These are phyloP conservation scores for Plasmodium vinckei DNA, from an alignment of 169 alveolate species.

Conservation along the genomic window DNA sequence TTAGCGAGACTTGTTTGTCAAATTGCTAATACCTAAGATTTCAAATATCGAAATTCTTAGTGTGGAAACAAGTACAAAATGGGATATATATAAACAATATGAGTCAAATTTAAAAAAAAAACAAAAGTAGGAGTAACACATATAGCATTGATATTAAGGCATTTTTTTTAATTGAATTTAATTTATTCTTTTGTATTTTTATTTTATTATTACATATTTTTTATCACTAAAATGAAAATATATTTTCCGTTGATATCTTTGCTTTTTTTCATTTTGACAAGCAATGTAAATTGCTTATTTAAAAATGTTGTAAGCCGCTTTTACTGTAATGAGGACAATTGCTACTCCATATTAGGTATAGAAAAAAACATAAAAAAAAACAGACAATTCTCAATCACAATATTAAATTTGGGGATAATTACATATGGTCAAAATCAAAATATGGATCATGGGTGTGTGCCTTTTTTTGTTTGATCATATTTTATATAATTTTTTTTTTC, in stretches of 20 bases:
- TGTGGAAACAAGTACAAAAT: too few species aligned
- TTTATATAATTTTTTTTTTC: neutral
- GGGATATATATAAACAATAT: neutral
- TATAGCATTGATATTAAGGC: too few species aligned
- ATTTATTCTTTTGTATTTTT: constrained; percentile 1
- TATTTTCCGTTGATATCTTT: constrained; percentile 3
- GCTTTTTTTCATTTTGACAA: constrained; percentile 21
- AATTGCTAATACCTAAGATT: too few species aligned
- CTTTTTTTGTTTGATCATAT: neutral
- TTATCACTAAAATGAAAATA: constrained; percentile 22
- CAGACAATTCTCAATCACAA: neutral
- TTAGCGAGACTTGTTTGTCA: too few species aligned
- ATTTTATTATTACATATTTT: neutral
- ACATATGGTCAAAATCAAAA: too few species aligned
- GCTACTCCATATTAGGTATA: constrained; percentile 56
- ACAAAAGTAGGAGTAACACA: neutral
- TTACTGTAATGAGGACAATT: constrained; percentile 52
- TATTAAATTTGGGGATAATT: neutral
- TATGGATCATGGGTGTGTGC: neutral
- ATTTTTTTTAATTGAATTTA: too few species aligned
- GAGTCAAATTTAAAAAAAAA: neutral
- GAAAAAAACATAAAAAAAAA: neutral
- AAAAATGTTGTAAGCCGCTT: constrained; percentile 29
- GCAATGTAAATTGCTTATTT: constrained; percentile 55
- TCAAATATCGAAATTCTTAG: too few species aligned